Percentiles rank a stretch among this genome's conserved stretches.
phyloP scores from a whole-genome alignment of 2,329 filamentous ascomycete genomes.

The Chalaropsis ovoidea region DNA sequence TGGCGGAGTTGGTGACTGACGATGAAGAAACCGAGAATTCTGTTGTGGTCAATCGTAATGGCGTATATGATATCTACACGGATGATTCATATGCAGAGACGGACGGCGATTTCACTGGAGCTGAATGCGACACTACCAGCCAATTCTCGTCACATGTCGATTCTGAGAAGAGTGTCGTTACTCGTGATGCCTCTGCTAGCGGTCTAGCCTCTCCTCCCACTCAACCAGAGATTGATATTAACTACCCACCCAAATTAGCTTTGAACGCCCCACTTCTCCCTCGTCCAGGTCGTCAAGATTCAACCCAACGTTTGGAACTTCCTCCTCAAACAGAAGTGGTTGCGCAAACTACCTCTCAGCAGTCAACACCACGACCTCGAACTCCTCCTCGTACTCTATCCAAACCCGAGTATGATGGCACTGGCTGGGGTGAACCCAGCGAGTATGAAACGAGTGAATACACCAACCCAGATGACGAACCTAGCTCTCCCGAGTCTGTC shows the following conservation, averaged over 20 bases:
- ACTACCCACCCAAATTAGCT: constrained; percentile 26
- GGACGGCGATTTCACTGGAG: constrained; percentile 28
- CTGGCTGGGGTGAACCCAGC: constrained; percentile 48
- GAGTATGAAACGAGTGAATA: constrained; percentile 30
- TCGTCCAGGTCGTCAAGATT: constrained; percentile 19
- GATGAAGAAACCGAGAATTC: constrained; percentile 35
- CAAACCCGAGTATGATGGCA: constrained; percentile 55
- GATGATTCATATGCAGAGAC: constrained; percentile 40
- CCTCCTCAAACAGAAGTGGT: constrained; percentile 3
- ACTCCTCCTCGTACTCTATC: constrained; percentile 41
- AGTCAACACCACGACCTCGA: constrained; percentile 34
- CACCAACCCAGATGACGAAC: constrained; percentile 43
- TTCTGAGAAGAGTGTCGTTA: constrained; percentile 31
- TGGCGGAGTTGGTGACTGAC: constrained; percentile 40
- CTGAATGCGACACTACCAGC: constrained; percentile 29
- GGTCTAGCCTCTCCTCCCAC: constrained; percentile 20
- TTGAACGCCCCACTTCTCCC: constrained; percentile 31
- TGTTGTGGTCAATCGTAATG: constrained; percentile 23
- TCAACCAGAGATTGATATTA: constrained; percentile 23
- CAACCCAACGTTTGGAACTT: constrained; percentile 10
- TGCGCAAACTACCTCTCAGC: background rate
- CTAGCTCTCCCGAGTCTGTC: constrained; percentile 76
- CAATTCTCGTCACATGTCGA: constrained; percentile 32
- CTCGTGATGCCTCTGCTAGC: constrained; percentile 24
- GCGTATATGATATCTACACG: constrained; percentile 32